A percentile compares a stretch with the other conserved stretches of the same genome.
phyloP scores from a whole-genome alignment of 1,139 yeast genomes.

The Blastobotrys niveus region DNA sequence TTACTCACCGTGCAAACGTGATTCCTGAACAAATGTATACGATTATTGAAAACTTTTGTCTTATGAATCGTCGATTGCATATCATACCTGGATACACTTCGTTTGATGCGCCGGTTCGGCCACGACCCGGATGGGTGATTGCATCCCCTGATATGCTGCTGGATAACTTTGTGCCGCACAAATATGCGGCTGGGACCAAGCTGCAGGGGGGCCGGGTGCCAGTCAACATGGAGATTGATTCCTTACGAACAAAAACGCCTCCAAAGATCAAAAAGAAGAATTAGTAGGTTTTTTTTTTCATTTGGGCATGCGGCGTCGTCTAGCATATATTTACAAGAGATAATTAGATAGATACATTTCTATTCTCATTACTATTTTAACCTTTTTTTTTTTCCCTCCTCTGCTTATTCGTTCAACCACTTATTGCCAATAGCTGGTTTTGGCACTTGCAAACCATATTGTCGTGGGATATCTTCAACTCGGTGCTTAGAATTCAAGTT shows the following conservation, averaged over 20 bases:
- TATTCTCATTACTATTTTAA: not conserved
- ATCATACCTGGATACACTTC: slow-evolving; percentile 60
- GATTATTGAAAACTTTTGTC: slow-evolving; percentile 86
- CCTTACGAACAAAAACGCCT: slow-evolving; percentile 79
- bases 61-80: slow-evolving; percentile 75
- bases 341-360: not conserved
- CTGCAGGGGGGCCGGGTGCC: slow-evolving; percentile 47
- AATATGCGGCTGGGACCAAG: slow-evolving; percentile 45
- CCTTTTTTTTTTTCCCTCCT: too few species aligned
- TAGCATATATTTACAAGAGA: not conserved
- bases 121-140: slow-evolving; percentile 88
- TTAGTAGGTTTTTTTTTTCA: not conserved
- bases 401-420: slow-evolving; percentile 38
- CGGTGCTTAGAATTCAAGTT: slow-evolving; percentile 81
- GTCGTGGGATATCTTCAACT: slow-evolving; percentile 71
- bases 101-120: slow-evolving; percentile 47
- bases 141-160: slow-evolving; percentile 77
- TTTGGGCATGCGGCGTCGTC: not conserved
- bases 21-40: slow-evolving; percentile 75
- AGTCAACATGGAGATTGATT: slow-evolving; percentile 65
- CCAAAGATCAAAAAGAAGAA: slow-evolving; percentile 22
- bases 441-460: slow-evolving; percentile 71
- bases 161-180: slow-evolving; percentile 56
- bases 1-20: slow-evolving; percentile 35
- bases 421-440: slow-evolving; percentile 45